Percentiles rank a stretch among this genome's conserved stretches.
phyloP scores from a whole-genome alignment of 1,284 basidiomycete genomes.

The Boletus semigastroideus region DNA sequence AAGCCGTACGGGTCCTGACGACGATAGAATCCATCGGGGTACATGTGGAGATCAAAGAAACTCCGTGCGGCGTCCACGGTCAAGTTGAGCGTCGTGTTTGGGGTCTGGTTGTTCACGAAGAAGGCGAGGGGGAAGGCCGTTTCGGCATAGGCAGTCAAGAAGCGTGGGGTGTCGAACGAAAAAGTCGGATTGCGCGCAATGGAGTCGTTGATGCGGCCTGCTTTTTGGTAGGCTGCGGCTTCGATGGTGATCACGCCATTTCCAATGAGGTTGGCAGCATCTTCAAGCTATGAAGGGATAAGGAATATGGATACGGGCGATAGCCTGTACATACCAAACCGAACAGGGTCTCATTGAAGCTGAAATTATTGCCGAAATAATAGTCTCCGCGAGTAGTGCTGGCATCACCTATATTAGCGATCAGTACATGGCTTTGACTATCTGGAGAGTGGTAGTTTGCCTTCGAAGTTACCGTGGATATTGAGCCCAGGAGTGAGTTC shows the following conservation, averaged over 20 bases:
- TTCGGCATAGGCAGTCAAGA: conserved; percentile 20
- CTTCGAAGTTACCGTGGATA: conserved; percentile 26
- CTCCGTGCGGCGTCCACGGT: conserved; percentile 18
- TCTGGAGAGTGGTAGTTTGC: background rate
- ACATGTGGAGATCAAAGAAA: conserved; percentile 21
- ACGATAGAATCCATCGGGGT: conserved; percentile 25
- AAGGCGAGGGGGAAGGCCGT: conserved; percentile 29
- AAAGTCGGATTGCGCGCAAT: conserved; percentile 30
- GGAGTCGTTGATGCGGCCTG: conserved; percentile 23
- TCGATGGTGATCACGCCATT: conserved; percentile 20
- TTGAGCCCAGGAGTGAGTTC: conserved; percentile 20
- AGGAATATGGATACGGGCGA: background rate
- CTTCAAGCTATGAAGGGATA: conserved; percentile 11
- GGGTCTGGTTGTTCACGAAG: conserved; percentile 29
- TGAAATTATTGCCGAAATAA: conserved; percentile 29
- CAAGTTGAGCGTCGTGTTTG: conserved; percentile 10
- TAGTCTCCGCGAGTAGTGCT: conserved; percentile 29
- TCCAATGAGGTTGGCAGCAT: conserved; percentile 19
- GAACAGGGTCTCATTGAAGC: conserved; percentile 32
- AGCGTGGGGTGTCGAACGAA: conserved; percentile 23
- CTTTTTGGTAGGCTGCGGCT: conserved; percentile 17
- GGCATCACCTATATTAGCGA: conserved; percentile 17
- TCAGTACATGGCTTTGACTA: background rate
- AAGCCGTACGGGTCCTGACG: conserved; percentile 18
- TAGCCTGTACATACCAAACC: conserved; percentile 6